Evolutionary conservation across 1,139 yeast genomes (phyloP).

Genomic region (Hanseniaspora gamundiae): DNA sequence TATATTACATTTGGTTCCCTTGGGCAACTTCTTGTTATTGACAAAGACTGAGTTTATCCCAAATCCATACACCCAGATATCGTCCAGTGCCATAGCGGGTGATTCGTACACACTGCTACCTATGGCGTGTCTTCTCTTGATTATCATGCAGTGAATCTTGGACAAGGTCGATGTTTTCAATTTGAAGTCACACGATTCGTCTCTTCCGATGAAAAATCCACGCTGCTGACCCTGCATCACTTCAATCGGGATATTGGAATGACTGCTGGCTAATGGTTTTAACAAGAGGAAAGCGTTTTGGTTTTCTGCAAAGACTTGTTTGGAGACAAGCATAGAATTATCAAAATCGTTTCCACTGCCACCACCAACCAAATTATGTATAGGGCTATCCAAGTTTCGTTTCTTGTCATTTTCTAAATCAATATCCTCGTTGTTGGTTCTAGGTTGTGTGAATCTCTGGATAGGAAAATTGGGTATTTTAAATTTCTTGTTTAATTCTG

Average conservation of each 20-base stretch:
- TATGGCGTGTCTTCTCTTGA: slow-evolving; percentile 48
- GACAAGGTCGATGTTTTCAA: slow-evolving; percentile 70
- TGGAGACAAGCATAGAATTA: not conserved
- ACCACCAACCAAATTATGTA: no score
- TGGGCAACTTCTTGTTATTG: slow-evolving; percentile 46
- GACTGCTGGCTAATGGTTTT: not conserved
- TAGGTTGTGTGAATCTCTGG: slow-evolving; percentile 8
- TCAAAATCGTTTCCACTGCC: no score
- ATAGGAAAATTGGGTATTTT: not conserved
- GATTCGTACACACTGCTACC: slow-evolving; percentile 44
- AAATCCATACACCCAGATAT: slow-evolving; percentile 70
- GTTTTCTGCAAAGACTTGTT: not conserved
- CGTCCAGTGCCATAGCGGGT: slow-evolving; percentile 56
- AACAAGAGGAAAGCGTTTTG: no score
- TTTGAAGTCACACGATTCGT: slow-evolving; percentile 43
- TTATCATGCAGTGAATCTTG: slow-evolving; percentile 65
- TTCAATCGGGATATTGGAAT: slow-evolving; percentile 31
- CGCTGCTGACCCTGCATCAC: slow-evolving; percentile 54
- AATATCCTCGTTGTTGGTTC: slow-evolving; percentile 1
- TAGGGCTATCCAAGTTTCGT: no score
- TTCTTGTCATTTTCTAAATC: not conserved
- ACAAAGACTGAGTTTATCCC: slow-evolving; percentile 73
- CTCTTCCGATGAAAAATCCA: slow-evolving; percentile 48
- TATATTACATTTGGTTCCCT: slow-evolving; percentile 48
- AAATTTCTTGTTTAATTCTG: not conserved